phyloP scores from a whole-genome alignment of 805 yeast genomes.

The Ogataea nonfermentans region DNA sequence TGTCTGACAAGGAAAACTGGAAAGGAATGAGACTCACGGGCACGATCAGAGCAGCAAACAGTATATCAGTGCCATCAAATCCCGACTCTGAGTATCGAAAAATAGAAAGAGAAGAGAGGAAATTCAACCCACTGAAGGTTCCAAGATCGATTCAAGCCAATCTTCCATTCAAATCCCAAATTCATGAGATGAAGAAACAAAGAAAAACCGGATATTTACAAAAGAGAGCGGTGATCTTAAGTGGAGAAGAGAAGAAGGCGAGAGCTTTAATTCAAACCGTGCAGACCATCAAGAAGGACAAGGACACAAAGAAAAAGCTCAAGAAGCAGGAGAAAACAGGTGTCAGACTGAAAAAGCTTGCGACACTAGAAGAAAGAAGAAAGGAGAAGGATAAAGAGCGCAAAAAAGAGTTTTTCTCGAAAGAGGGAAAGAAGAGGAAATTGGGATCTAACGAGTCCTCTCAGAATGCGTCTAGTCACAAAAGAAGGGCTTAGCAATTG shows the following conservation, averaged over 20 bases:
- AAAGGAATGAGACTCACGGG: conserved; percentile 96
- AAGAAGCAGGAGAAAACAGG: conserved; percentile 76
- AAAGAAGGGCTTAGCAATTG: conserved; percentile 5
- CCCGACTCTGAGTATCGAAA: conserved; percentile 56
- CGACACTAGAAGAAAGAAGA: conserved; percentile 69
- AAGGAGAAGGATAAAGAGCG: conserved; percentile 76
- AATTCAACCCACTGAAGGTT: conserved; percentile 83
- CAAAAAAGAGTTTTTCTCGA: conserved; percentile 82
- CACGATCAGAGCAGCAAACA: conserved; percentile 76
- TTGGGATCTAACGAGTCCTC: conserved; percentile 32
- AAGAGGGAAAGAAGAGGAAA: conserved; percentile 64
- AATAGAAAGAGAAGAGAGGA: conserved; percentile 80
- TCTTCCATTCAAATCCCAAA: conserved; percentile 90
- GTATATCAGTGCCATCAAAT: conserved; percentile 58
- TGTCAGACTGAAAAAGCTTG: conserved; percentile 70
- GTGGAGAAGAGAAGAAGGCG: conserved; percentile 92
- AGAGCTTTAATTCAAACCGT: conserved; percentile 85
- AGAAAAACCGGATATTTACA: conserved; percentile 74
- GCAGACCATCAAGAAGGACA: conserved; percentile 78
- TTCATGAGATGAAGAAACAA: conserved; percentile 84
- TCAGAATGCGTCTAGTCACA: conserved; percentile 22
- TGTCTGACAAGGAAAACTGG: conserved; percentile 82
- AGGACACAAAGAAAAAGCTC: conserved; percentile 70
- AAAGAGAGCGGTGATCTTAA: conserved; percentile 91
- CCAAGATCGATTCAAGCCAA: conserved; percentile 75